Evolutionary conservation across 805 yeast genomes (phyloP).

Genomic region (Starmerella cellae): DNA sequence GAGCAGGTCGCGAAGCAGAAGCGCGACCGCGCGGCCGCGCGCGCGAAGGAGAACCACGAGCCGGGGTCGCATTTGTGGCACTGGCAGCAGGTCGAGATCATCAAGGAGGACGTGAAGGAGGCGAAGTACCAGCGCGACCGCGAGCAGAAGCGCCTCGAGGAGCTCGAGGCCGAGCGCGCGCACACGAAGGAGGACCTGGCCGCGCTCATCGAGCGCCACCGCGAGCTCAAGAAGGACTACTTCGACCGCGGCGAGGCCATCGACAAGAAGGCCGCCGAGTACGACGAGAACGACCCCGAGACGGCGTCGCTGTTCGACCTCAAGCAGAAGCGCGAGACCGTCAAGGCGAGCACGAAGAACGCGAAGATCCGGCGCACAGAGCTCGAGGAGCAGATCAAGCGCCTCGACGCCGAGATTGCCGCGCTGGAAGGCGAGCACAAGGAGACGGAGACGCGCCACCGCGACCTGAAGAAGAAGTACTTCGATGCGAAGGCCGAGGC

Average conservation of each 20-base stretch:
- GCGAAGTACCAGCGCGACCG: slow-evolving; percentile 18
- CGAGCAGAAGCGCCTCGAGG: slow-evolving; percentile 13
- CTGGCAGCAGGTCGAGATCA: slow-evolving; percentile 19
- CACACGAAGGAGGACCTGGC: slow-evolving; percentile 21
- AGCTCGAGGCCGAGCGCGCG: slow-evolving; percentile 13
- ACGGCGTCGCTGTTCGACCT: slow-evolving; percentile 31
- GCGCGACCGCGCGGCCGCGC: slow-evolving; percentile 17
- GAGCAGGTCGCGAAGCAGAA: slow-evolving; percentile 16
- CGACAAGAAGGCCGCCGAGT: slow-evolving; percentile 22
- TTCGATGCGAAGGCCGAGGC: slow-evolving; percentile 22
- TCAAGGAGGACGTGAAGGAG: slow-evolving; percentile 21
- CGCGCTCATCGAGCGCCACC: slow-evolving; percentile 19
- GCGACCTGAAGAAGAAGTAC: slow-evolving; percentile 24
- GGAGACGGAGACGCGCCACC: slow-evolving; percentile 25
- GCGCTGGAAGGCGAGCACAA: slow-evolving; percentile 20
- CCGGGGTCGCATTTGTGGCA: slow-evolving; percentile 18
- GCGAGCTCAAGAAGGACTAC: slow-evolving; percentile 20
- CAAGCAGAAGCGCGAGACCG: slow-evolving; percentile 37
- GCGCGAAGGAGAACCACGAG: slow-evolving; percentile 12
- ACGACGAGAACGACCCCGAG: slow-evolving; percentile 21
- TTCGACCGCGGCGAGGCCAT: slow-evolving; percentile 16
- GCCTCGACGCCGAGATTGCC: slow-evolving; percentile 14
- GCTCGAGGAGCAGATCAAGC: slow-evolving; percentile 11
- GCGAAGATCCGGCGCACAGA: slow-evolving; percentile 15
- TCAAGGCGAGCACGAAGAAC: slow-evolving; percentile 15